A percentile compares a stretch with the other conserved stretches of the same genome.
These are phyloP conservation scores for Lachancea kluyveri DNA, from an alignment of 805 yeast genomes.

Conservation along the genomic window DNA sequence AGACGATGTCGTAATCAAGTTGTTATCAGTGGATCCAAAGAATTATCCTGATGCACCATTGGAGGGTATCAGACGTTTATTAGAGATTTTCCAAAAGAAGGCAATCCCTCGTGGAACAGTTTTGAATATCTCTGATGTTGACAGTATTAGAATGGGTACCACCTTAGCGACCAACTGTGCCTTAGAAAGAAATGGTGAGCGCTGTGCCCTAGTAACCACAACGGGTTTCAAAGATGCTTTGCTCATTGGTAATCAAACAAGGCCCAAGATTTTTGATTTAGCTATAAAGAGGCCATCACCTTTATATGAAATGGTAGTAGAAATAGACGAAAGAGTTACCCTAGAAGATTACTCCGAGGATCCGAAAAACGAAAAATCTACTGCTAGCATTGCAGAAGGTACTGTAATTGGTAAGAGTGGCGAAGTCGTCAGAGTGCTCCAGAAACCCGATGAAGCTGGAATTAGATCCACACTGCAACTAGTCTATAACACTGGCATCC, in stretches of 20 bases:
- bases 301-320: conserved; percentile 70
- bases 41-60: conserved; percentile 89
- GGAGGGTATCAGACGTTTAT: conserved; percentile 78
- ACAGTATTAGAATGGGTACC: conserved; percentile 81
- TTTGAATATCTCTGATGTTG: conserved; percentile 57
- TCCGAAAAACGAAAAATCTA: conserved; percentile 34
- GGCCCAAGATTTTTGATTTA: conserved; percentile 86
- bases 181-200: conserved; percentile 86
- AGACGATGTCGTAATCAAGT: conserved; percentile 64
- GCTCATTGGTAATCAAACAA: conserved; percentile 81
- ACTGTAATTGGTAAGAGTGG: conserved; percentile 58
- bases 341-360: conserved; percentile 76
- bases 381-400: conserved; percentile 22
- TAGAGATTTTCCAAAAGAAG: conserved; percentile 52
- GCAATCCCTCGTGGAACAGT: conserved; percentile 53
- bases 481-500: conserved; percentile 51
- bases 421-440: conserved; percentile 54
- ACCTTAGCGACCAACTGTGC: conserved; percentile 96
- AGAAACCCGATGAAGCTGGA: conserved; percentile 41
- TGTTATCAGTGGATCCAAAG: conserved; percentile 81
- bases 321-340: conserved; percentile 87
- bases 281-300: conserved; percentile 66
- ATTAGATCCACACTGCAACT: conserved; percentile 37
- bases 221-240: conserved; percentile 83
- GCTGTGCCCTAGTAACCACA: conserved; percentile 79